Evolutionary conservation across 495 filamentous ascomycete genomes (phyloP).

Genomic region (Penicillium soppii): DNA sequence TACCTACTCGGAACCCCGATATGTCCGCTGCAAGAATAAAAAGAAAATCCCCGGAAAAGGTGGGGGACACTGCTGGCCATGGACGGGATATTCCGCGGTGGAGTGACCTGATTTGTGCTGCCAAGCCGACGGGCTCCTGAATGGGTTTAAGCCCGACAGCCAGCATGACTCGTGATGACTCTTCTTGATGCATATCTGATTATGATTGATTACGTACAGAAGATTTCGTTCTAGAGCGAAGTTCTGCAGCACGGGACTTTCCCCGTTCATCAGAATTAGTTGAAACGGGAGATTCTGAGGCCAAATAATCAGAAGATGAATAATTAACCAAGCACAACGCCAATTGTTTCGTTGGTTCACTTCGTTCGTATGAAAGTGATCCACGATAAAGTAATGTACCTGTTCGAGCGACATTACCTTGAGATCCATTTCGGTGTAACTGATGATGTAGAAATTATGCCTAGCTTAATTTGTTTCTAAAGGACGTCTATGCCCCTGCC

Average conservation of each 20-base stretch:
- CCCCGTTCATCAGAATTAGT: neutral
- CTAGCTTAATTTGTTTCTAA: no score
- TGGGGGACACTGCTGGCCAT: neutral
- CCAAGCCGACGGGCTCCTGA: conserved; percentile 6
- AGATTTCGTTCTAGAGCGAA: conserved; percentile 2
- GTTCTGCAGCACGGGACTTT: neutral
- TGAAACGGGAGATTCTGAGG: no score
- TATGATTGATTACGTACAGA: neutral
- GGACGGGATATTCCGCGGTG: conserved; percentile 9
- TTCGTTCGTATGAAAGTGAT: no score
- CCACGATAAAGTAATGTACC: no score
- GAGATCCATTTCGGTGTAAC: no score
- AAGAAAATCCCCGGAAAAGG: neutral
- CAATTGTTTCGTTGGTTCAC: no score
- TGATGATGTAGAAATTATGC: no score
- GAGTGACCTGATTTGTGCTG: conserved; percentile 6
- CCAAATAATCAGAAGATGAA: no score
- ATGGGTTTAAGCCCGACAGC: neutral
- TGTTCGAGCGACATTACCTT: no score
- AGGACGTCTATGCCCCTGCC: no score
- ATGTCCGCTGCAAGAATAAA: neutral
- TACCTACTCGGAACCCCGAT: neutral
- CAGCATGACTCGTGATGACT: conserved; percentile 3
- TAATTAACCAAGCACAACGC: no score
- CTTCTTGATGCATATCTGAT: neutral